Conservation (phyloP, 129 eudicot genomes). For the Flaveria brownii region DNA sequence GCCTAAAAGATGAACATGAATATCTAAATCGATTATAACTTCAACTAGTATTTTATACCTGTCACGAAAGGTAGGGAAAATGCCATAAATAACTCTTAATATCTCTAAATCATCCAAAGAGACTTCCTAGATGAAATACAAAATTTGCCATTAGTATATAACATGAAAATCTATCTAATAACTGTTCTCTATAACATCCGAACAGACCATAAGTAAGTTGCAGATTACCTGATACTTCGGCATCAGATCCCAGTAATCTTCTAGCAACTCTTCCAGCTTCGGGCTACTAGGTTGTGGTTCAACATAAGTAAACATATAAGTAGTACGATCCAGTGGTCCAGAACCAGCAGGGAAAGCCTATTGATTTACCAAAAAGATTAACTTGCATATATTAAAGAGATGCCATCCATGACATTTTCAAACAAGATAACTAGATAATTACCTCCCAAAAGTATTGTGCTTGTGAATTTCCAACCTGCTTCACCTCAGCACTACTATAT, state of each 20-base stretch:
- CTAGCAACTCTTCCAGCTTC: slow-evolving; percentile 78
- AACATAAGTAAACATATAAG: slow-evolving; percentile 94
- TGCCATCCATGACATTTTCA: background rate
- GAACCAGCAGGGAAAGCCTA: slow-evolving; percentile 99
- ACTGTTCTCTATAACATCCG: slow-evolving; percentile 6
- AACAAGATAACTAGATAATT: slow-evolving; percentile 7
- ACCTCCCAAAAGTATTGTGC: slow-evolving; percentile 99
- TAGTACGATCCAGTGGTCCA: slow-evolving; percentile 85
- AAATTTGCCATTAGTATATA: slow-evolving; percentile 22
- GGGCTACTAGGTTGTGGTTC: slow-evolving; percentile 88
- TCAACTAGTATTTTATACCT: slow-evolving; percentile 48
- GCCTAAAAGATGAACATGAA: background rate
- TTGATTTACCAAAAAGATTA: slow-evolving; percentile 16
- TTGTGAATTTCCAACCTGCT: slow-evolving; percentile 66
- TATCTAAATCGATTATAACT: background rate
- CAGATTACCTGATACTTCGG: slow-evolving; percentile 81
- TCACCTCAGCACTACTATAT: slow-evolving; percentile 72
- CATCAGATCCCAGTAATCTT: slow-evolving; percentile 95
- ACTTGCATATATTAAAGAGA: background rate
- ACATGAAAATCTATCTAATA: background rate
- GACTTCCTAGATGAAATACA: slow-evolving; percentile 54
- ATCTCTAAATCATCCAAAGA: slow-evolving; percentile 75
- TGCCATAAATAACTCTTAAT: slow-evolving; percentile 85
- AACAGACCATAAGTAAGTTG: background rate
- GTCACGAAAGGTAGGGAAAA: slow-evolving; percentile 95